phyloP scores from a whole-genome alignment of 129 eudicot species.

The Flaveria sonorensis region DNA sequence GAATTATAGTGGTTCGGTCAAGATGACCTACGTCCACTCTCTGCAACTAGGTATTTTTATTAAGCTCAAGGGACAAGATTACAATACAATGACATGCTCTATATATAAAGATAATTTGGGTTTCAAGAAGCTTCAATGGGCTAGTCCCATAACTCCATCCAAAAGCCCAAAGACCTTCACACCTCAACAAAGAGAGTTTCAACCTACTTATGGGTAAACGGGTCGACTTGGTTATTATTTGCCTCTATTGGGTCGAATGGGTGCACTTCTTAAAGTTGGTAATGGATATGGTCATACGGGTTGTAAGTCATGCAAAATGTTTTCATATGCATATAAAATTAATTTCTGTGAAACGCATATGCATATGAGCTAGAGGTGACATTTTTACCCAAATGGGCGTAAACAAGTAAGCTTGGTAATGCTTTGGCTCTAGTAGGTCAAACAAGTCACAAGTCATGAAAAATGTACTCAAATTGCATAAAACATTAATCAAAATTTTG shows the following conservation, averaged over 20 bases:
- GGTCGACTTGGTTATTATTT: background rate
- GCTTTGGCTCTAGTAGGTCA: background rate
- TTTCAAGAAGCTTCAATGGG: too few species aligned
- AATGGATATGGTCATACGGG: background rate
- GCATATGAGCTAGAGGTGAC: background rate
- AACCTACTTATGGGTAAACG: background rate
- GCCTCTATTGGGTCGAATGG: background rate
- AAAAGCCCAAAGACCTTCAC: too few species aligned
- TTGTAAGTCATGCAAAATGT: background rate
- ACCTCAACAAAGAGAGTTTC: too few species aligned
- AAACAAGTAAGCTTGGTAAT: background rate
- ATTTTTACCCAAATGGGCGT: background rate
- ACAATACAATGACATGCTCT: too few species aligned
- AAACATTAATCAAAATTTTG: background rate
- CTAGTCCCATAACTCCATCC: too few species aligned
- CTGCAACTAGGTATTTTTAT: too few species aligned
- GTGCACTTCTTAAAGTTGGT: background rate
- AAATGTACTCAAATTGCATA: background rate
- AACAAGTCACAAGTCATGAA: background rate
- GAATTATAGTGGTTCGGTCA: too few species aligned
- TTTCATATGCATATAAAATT: background rate
- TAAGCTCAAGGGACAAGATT: too few species aligned
- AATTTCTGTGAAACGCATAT: background rate
- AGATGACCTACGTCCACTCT: too few species aligned
- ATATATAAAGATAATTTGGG: too few species aligned